Evolutionary conservation across 2,329 filamentous ascomycete species (phyloP), one percentile per base, ranked within the genome.

Genomic region (Gremmenia infestans): DNA sequence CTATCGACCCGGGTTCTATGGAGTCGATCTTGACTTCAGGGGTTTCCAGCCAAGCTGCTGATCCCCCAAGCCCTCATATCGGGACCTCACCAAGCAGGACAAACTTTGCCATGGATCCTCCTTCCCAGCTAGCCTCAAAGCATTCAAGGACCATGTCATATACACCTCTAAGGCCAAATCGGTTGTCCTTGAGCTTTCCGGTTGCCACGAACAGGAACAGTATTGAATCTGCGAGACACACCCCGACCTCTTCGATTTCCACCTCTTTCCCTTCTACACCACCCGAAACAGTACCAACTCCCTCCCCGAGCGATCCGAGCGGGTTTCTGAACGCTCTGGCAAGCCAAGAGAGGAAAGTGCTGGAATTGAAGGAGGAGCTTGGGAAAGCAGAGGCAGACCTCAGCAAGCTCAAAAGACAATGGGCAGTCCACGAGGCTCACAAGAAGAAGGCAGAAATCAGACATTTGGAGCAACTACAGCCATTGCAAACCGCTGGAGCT

Each of bases 301-400:
- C 59, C 14, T 68, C 67, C 4, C 64, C 66, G 14, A 64, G 60
- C 39, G 69, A 71, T 53, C 57, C 67, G 5, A 65, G 50, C 23
- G 64, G 60, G 0, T 89, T 97, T 66, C 85, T 99, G 62, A 92
- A 91, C 59, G 88, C 92, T 55, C 88, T 99, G 66, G 94, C 94
- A 46, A 86, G 90, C 14, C 92, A 97, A 73, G 94, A 99, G 74
- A 82, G 94, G 55, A 86, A 85, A 63, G 93, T 99, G 1, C 75
- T 99, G 55, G 94, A 97, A 73, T 77, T 99, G 52, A 88, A 86
- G 57, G 94, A 99, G 71, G 93, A 97, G 72, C 77, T 99, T n/a
- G 76, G 78, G 23, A 86, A 86, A 57, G 93, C 94, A 5, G 93
- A 99, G 70, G 74, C 77, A 12, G 88, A 96, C 48, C 77, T 99